These are phyloP conservation scores for Senna siamea DNA, from an alignment of 306 rosid genomes.

Conservation along the genomic window DNA sequence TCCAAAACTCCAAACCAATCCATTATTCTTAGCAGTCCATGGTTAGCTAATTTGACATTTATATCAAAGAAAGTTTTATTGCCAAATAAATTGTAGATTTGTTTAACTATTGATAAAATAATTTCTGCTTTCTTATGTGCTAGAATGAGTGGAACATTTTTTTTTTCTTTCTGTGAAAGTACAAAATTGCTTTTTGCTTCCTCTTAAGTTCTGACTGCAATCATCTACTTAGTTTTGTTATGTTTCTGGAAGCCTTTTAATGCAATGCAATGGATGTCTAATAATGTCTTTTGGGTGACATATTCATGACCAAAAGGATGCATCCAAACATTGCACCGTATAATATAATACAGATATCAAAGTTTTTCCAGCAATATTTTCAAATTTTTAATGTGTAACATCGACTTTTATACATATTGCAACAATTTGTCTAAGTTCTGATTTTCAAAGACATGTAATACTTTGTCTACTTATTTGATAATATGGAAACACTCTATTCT, in stretches of 20 bases:
- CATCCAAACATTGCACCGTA: not conserved
- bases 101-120: conserved; percentile 6
- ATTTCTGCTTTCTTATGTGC: not conserved
- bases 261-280: not conserved
- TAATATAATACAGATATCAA: not conserved
- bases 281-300: not conserved
- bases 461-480: conserved; percentile 30
- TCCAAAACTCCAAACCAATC: not conserved
- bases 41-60: too few relatives aligned
- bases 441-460: too few relatives aligned
- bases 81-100: not conserved
- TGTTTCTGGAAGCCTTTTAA: not conserved
- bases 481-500: not conserved
- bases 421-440: conserved; percentile 17
- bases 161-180: not conserved
- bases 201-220: not conserved
- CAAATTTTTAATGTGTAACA: conserved; percentile 9
- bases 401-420: conserved; percentile 21
- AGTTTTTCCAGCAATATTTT: conserved; percentile 3
- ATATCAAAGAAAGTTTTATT: not conserved
- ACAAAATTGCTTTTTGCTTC: not conserved
- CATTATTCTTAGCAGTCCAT: not conserved
- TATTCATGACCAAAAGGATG: not conserved
- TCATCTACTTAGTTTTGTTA: not conserved
- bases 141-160: not conserved